These are phyloP conservation scores for Phytophthora ohioensis DNA, from an alignment of 352 stramenopile genomes.

Conservation along the genomic window DNA sequence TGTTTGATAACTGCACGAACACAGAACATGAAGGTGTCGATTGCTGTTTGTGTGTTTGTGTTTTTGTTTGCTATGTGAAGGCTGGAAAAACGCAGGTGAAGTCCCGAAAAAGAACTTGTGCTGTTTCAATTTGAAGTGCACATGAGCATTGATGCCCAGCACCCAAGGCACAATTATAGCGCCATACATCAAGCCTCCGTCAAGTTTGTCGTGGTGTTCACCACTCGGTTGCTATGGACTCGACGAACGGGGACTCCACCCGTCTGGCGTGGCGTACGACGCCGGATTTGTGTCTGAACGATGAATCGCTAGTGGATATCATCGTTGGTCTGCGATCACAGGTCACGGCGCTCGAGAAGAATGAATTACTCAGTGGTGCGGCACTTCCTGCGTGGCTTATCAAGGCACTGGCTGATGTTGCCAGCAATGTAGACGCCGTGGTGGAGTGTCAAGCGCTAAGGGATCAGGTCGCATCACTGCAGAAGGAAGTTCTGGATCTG, in stretches of 20 bases:
- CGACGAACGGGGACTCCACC: conserved; percentile 51
- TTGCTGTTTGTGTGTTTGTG: conserved; percentile 15
- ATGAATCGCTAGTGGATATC: conserved; percentile 80
- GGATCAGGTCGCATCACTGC: conserved; percentile 76
- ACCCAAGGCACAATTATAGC: conserved; percentile 4
- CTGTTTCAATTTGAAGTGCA: conserved; percentile 5
- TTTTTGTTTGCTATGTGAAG: conserved; percentile 5
- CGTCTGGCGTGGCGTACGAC: conserved; percentile 69
- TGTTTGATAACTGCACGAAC: conserved; percentile 25
- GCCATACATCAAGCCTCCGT: not conserved
- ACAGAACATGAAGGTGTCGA: conserved; percentile 40
- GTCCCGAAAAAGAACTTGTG: conserved; percentile 10
- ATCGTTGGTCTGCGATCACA: conserved; percentile 74
- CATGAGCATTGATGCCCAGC: not conserved
- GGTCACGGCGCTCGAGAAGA: conserved; percentile 76
- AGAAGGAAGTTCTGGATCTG: conserved; percentile 85
- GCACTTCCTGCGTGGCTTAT: conserved; percentile 76
- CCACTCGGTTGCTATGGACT: conserved; percentile 32
- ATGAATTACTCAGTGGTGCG: conserved; percentile 78
- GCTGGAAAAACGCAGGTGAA: not conserved
- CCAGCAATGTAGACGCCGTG: conserved; percentile 80
- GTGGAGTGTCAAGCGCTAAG: conserved; percentile 81
- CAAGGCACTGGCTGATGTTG: conserved; percentile 79
- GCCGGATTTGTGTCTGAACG: conserved; percentile 81
- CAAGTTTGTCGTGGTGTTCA: not conserved